Conservation (phyloP, 352 stramenopile species). For the Globisporangium cederbergense region DNA sequence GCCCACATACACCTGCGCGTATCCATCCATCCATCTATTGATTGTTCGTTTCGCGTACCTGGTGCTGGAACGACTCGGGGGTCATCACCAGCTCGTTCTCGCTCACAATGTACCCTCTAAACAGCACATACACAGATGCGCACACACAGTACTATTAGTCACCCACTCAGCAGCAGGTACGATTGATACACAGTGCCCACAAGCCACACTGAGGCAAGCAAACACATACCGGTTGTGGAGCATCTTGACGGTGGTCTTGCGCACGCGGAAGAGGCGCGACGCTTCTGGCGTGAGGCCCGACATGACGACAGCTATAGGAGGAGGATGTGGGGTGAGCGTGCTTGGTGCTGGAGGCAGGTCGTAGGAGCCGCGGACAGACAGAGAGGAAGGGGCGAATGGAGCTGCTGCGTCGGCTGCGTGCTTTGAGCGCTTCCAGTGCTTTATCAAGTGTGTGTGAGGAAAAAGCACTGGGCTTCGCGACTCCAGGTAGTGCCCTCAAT, state of each 20-base stretch:
- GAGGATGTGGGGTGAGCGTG: neutral
- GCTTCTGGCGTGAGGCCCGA: constrained; percentile 78
- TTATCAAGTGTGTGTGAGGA: too few species aligned
- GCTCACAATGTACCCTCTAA: constrained; percentile 97
- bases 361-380: neutral
- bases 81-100: constrained; percentile 96
- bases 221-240: constrained; percentile 82
- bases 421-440: too few species aligned
- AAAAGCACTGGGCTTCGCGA: too few species aligned
- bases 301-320: constrained; percentile 26
- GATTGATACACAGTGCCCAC: neutral
- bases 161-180: neutral
- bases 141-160: neutral
- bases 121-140: neutral
- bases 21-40: neutral
- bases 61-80: constrained; percentile 87
- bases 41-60: constrained; percentile 35
- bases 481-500: too few species aligned
- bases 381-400: too few species aligned
- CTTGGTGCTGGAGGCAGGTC: neutral
- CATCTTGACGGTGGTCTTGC: constrained; percentile 96
- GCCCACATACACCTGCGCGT: neutral
- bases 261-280: constrained; percentile 91
- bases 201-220: neutral
- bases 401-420: too few species aligned